Base-by-base conservation (phyloP, 768 basidiomycete species). In the Lactarius pseudohatsudake region DNA sequence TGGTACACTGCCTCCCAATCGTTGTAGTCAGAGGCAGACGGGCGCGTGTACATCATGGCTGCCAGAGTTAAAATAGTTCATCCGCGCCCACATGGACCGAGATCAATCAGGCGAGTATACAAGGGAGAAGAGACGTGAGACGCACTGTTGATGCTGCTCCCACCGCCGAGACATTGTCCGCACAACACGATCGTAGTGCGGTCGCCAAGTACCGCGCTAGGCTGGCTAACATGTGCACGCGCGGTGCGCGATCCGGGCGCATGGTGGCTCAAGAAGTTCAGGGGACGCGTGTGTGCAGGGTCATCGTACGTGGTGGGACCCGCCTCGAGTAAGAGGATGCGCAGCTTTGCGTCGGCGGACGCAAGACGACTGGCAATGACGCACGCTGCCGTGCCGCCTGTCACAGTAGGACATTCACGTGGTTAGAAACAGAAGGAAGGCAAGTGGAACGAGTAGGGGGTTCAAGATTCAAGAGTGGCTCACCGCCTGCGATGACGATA, bases 11-110 rank as follows among this genome's bases (percentile, higher is more conserved):
- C 15, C 47, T 50, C 47, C 47, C 47, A 50, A 7, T 50, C 47
- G 11, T 89, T 84, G 57, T 84, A 87, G 72, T 89, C 88, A 0
- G 86, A 87, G 5, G 84, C 82, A 9, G 84, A 75, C 15, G 84
- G 82, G 28, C 88, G 81, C 0, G 80, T 82, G 65, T 87, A 88
- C 79, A 84, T 79, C 72, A 81, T 79, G 68, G 76, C 79, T 67
- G 11, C 10, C 16, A 55, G 26, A 40, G 11, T 50, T 10, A 38
- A 38, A 38, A 11, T 11, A 22, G 47, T 47, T 4, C n/a, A 13
- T 10, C 47, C 9, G n/a, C 2, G n/a, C 4, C 22, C 0, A 2
- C 9, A 10, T 50, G n/a, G 0, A 1, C 11, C 1, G 5, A 50
- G 13, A 26, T 53, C 13, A 53, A 53, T 53, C 13, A 53, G 5